A percentile compares a stretch with the other conserved stretches of the same genome.
Conservation (phyloP, 75 land plant species). For the Chamaecyparis obtusa region DNA sequence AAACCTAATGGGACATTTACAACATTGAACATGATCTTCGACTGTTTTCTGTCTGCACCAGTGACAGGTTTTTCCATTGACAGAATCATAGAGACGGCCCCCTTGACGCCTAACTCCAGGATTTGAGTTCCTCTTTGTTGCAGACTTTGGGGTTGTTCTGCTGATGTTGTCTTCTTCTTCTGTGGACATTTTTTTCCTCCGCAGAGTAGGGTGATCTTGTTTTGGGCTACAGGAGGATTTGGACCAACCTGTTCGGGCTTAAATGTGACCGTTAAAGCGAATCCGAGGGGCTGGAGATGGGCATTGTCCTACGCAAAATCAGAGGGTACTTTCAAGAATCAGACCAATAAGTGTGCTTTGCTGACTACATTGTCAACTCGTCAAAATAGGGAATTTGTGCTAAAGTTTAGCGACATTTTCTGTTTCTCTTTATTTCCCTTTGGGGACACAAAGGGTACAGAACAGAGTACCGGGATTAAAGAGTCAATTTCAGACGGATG, state of each 20-base stretch:
- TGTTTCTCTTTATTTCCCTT: not conserved
- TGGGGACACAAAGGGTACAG: no score
- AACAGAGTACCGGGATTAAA: not conserved
- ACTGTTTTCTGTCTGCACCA: slow-evolving; percentile 53
- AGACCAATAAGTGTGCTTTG: not conserved
- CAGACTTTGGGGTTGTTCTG: not conserved
- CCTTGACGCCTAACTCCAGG: slow-evolving; percentile 32
- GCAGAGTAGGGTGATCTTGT: not conserved
- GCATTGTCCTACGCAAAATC: not conserved
- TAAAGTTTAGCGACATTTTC: not conserved
- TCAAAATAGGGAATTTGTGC: not conserved
- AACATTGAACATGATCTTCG: slow-evolving; percentile 31
- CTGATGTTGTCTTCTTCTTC: not conserved
- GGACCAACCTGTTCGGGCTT: not conserved
- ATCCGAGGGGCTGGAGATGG: slow-evolving; percentile 4
- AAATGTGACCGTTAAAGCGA: slow-evolving; percentile 9
- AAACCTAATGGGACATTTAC: slow-evolving; percentile 23
- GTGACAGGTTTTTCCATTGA: slow-evolving; percentile 38
- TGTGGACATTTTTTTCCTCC: not conserved
- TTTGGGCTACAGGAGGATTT: not conserved
- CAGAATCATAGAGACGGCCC: slow-evolving; percentile 37
- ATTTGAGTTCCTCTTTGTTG: slow-evolving; percentile 12
- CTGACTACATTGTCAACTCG: not conserved
- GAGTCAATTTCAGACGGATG: not conserved
- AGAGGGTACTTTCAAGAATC: not conserved